Base-by-base conservation (phyloP, 1,284 basidiomycete genomes). In the Tilletia walkeri region DNA sequence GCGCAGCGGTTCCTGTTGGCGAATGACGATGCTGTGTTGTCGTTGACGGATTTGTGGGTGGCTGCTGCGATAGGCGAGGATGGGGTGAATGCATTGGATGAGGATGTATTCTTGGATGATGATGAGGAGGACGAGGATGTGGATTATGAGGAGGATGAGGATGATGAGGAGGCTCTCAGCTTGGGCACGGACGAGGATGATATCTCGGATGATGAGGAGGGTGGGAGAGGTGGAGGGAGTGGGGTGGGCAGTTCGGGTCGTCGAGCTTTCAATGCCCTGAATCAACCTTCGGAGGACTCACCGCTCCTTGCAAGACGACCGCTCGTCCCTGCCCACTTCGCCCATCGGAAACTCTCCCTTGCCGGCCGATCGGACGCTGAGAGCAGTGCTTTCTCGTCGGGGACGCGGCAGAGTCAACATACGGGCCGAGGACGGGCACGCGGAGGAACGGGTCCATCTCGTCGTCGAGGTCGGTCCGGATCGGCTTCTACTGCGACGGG, bases 41-140 rank as follows among this genome's bases (percentile, higher is more conserved):
- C 90, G 74, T 91, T 95, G 75, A 91, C 92, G 4, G 93, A 95
- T 84, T 86, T 95, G 16, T 95, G 94, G 93, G 91, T 95, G 71
- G 93, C 93, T 10, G 90, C 93, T 30, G 94, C 94, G 3, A 92
- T 94, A 86, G 93, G 92, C 72, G 91, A 89, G 9, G 93, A 94
- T 4, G 72, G 70, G 16, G 78, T 81, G 69, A 30, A n/a, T 16
- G 67, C 54, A 49, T 72, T 80, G 24, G 80, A 81, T 54, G 79
- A 81, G 34, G 82, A 83, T 16, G 72, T 74, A 0, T 76, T 81
- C 39, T 74, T 72, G 76, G 91, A 92, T 74, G 89, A 91, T 73
- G 88, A 89, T 3, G 90, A 90, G 5, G 73, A 77, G 4, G 48
- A 71, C 18, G 68, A 69, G 4, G 71, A 47, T 34, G 69, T 72